Evolutionary conservation across 331 rosid genomes (phyloP).

Genomic region (Erythrophleum ivorense): DNA sequence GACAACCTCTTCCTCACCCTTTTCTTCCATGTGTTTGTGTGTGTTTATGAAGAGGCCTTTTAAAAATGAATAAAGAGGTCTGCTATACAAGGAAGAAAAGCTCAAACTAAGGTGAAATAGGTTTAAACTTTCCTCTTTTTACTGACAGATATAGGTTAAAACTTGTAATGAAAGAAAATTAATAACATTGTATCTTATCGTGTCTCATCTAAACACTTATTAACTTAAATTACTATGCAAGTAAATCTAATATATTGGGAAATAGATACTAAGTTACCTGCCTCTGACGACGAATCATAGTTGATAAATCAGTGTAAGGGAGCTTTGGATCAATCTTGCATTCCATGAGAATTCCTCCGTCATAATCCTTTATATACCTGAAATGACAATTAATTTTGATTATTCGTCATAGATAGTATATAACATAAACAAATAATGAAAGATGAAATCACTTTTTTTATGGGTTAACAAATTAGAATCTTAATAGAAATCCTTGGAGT

Average conservation of each 20-base stretch:
- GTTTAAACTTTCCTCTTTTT: background rate
- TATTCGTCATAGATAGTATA: constrained; percentile 31
- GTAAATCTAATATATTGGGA: constrained; percentile 33
- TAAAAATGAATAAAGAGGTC: background rate
- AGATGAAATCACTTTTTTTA: constrained; percentile 3
- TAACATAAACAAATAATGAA: constrained; percentile 3
- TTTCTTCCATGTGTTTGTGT: background rate
- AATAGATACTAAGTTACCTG: constrained; percentile 58
- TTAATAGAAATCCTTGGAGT: constrained; percentile 1
- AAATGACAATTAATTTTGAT: constrained; percentile 35
- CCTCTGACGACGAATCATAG: constrained; percentile 95
- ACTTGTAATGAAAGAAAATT: background rate
- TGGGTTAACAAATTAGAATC: constrained; percentile 5
- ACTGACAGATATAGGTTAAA: constrained; percentile 3
- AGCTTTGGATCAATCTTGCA: constrained; percentile 96
- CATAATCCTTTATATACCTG: constrained; percentile 98
- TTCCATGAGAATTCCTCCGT: constrained; percentile 98
- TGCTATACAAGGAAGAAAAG: constrained; percentile 10
- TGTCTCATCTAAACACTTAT: background rate
- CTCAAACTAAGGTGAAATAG: background rate
- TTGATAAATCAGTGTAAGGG: constrained; percentile 87
- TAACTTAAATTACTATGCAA: constrained; percentile 20
- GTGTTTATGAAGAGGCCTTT: background rate
- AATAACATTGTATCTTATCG: constrained; percentile 6
- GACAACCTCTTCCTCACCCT: constrained; percentile 12